Evolutionary conservation across 2,329 filamentous ascomycete species (phyloP).

Genomic region (Claviceps pazoutovae): DNA sequence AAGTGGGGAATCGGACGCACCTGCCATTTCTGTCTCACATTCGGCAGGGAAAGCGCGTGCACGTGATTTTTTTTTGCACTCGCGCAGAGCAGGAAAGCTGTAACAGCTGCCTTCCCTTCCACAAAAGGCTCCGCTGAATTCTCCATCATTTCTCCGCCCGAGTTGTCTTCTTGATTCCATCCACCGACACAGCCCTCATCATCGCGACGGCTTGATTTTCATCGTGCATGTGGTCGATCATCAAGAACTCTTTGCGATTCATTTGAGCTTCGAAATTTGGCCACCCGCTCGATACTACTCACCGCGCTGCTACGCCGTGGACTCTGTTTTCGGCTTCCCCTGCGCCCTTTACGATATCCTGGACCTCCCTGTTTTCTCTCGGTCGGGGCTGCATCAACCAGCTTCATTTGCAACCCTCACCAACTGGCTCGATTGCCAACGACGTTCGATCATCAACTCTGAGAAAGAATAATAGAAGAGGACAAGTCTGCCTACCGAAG

Average conservation of each 20-base stretch:
- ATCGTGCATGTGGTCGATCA: not conserved
- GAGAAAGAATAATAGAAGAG: not conserved
- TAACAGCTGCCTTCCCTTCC: not conserved
- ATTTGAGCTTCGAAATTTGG: not conserved
- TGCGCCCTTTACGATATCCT: not conserved
- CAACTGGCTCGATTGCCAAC: not conserved
- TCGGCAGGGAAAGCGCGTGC: not conserved
- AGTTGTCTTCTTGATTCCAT: not conserved
- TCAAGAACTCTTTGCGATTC: not conserved
- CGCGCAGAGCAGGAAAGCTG: not conserved
- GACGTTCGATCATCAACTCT: not conserved
- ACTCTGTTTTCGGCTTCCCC: not conserved
- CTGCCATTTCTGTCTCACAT: not conserved
- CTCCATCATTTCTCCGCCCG: not conserved
- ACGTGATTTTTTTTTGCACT: constrained; percentile 1
- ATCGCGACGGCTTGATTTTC: not conserved
- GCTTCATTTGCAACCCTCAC: not conserved
- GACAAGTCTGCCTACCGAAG: constrained; percentile 4
- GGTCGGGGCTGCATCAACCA: not conserved
- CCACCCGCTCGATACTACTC: not conserved
- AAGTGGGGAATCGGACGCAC: not conserved
- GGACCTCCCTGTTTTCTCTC: not conserved
- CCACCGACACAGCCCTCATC: not conserved
- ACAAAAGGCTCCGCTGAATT: not conserved
- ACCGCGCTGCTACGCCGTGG: not conserved